Base-by-base conservation (phyloP, 305 asterid species). In the Fraxinus paxiana region DNA sequence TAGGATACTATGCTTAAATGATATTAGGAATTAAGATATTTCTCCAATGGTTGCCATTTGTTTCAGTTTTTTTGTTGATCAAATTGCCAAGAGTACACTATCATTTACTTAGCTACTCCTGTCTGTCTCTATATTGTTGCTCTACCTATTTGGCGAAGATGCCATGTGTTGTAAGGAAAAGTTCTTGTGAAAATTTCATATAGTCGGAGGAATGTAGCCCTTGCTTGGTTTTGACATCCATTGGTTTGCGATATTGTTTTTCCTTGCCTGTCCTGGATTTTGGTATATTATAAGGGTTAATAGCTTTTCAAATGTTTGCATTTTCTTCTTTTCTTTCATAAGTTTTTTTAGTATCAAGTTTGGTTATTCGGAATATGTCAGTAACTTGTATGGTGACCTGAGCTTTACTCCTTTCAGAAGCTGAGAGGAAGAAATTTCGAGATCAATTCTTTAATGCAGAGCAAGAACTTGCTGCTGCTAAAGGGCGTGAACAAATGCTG, bases 391-490 rank as follows among this genome's bases (percentile, higher is more conserved):
- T 83, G 37, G 74, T 63, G 65, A 51, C 56, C 48, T 83, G 69
- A 74, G 74, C 61, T 80, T 33, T 74, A 67, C 41, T 38, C 84
- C 71, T 82, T 79, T 78, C 93, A 94, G 99, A 94, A 83, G 84
- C 94, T 51, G 98, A 94, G 85, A 91, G 90, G 85, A 93, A 92
- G 86, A 92, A 84, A 69, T 89, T 91, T 35, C 94, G 85, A 33
- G 97, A 87, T 79, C 91, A 91, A 87, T 85, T 90, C 79, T 81
- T 90, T 75, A 84, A 91, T 80, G 90, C 90, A 12, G 97, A 94
- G 90, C 98, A 96, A 88, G 99, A 96, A 88, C 88, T 94, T 79
- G 97, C 97, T 85, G 97, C 99, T 89, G 90, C 97, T 84, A 96
- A 87, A 89, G 92, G 91, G 72, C 96, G 96, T 46, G 97, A 94